Evolutionary conservation across 2,329 filamentous ascomycete genomes (phyloP), one percentile per base, ranked within the genome.

Genomic region (Stagonosporopsis rhizophila): DNA sequence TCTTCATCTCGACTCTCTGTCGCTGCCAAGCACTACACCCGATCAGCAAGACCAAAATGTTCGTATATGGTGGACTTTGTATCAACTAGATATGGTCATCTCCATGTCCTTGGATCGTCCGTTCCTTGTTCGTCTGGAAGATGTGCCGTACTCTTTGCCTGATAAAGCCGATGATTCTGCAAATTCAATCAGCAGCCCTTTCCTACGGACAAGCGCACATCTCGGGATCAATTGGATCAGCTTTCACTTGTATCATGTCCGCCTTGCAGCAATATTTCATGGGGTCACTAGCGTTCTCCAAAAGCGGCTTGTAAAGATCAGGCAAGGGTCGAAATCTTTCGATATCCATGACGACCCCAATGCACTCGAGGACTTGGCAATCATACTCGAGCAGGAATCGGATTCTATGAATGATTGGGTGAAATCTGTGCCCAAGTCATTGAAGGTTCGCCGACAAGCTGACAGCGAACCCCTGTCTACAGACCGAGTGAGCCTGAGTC

Each of bases 91-190:
- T 27, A n/a, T 51, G 39, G 47, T 44, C n/a, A 44, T 51, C 28
- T 51, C 47, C 30, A 51, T 42, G 47, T 51, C 47, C 19, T 42
- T 51, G 47, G 47, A 51, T 35, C 47, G 47, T 8, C 47, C 47
- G 12, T 51, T 44, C 28, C 47, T 51, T n/a, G 39, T 51, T 17
- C 47, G 32, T 42, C 20, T 51, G 38, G 47, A 51, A 35, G 38
- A 51, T 44, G 27, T 51, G 20, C 47, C 47, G 22, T 51, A 22
- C 20, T 35, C 27, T 51, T 20, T 51, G 47, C 47, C 47, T 32
- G 47, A 51, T 15, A 35, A 35, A n/a, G 20, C 22, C 9, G 20
- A 44, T 6, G 32, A 51, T 4, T 20, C 23, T 19, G 28, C 39
- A 19, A 17, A 37, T 23, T 4, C 30, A 37, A 28, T 4, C 38